Evolutionary conservation across 23 red algal species (phyloP).

Genomic region (Gracilaria caudata): DNA sequence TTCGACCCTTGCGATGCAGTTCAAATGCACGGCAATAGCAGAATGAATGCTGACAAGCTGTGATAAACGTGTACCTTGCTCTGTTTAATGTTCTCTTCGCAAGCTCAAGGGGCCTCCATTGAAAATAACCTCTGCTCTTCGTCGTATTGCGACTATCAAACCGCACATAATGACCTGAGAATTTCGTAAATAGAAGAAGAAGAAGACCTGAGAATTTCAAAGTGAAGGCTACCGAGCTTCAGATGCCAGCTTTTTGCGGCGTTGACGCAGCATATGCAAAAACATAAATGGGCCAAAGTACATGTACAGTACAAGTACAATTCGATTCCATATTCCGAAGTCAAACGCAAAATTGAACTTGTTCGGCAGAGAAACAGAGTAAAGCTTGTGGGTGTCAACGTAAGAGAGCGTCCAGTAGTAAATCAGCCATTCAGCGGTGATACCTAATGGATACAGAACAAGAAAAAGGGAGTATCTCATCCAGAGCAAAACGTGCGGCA

Average conservation of each 20-base stretch:
- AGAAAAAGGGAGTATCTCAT: conserved; percentile 72
- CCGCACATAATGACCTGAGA: too few relatives aligned
- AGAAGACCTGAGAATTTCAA: too few relatives aligned
- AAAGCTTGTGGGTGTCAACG: conserved; percentile 42
- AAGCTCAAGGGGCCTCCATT: too few relatives aligned
- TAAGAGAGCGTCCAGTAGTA: conserved; percentile 48
- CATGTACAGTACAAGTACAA: conserved; percentile 57
- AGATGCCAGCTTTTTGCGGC: conserved; percentile 48
- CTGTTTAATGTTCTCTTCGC: too few relatives aligned
- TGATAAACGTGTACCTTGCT: too few relatives aligned
- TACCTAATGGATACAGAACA: conserved; percentile 61
- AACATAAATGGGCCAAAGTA: conserved; percentile 69
- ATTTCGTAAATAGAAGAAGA: too few relatives aligned
- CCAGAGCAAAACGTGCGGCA: conserved; percentile 19
- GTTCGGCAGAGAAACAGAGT: conserved; percentile 54
- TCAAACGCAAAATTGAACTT: conserved; percentile 72
- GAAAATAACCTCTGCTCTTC: too few relatives aligned
- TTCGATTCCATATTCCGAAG: conserved; percentile 69
- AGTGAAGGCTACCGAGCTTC: neutral
- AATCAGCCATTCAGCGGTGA: conserved; percentile 58
- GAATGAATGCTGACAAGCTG: too few relatives aligned
- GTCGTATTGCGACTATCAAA: too few relatives aligned
- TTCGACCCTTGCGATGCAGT: too few relatives aligned
- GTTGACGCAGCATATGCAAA: conserved; percentile 70
- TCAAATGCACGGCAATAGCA: too few relatives aligned